Evolutionary conservation across 495 filamentous ascomycete genomes (phyloP).

Genomic region (Aspergillus conjunctus): DNA sequence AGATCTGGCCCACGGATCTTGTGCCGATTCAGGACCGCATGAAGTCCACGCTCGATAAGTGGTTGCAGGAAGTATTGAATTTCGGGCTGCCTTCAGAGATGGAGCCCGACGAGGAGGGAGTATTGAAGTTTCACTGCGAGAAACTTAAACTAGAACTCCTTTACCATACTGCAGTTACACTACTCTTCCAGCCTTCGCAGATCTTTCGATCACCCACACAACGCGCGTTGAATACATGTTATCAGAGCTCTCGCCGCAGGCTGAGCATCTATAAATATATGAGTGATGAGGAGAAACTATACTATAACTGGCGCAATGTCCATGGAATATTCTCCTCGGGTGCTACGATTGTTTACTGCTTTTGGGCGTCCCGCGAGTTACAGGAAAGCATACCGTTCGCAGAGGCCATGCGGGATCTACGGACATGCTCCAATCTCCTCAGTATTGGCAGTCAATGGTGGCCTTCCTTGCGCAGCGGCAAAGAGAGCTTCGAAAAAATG

Average conservation of each 20-base stretch:
- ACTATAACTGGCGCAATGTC: conserved; percentile 32
- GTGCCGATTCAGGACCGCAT: conserved; percentile 19
- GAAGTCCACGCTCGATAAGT: conserved; percentile 24
- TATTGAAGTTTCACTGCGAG: conserved; percentile 11
- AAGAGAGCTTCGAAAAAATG: conserved; percentile 30
- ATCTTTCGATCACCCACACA: conserved; percentile 24
- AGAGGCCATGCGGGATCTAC: conserved; percentile 29
- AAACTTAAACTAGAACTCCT: conserved; percentile 23
- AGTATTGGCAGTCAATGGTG: conserved; percentile 34
- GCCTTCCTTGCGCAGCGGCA: conserved; percentile 30
- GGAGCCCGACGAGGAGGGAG: conserved; percentile 13
- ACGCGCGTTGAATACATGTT: conserved; percentile 23
- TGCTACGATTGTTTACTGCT: conserved; percentile 30
- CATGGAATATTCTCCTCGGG: conserved; percentile 32
- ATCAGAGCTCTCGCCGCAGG: conserved; percentile 23
- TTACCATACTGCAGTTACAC: conserved; percentile 24
- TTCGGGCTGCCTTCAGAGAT: conserved; percentile 3
- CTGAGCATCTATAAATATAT: conserved; percentile 28
- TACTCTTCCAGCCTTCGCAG: conserved; percentile 31
- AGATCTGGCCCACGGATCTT: conserved; percentile 25
- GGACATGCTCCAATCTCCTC: conserved; percentile 32
- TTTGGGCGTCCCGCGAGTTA: conserved; percentile 27
- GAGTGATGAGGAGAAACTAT: conserved; percentile 20
- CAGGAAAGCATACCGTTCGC: conserved; percentile 23
- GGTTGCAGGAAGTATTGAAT: conserved; percentile 15